Conservation (phyloP, 73 alveolate species). For the Tetrahymena borealis region DNA sequence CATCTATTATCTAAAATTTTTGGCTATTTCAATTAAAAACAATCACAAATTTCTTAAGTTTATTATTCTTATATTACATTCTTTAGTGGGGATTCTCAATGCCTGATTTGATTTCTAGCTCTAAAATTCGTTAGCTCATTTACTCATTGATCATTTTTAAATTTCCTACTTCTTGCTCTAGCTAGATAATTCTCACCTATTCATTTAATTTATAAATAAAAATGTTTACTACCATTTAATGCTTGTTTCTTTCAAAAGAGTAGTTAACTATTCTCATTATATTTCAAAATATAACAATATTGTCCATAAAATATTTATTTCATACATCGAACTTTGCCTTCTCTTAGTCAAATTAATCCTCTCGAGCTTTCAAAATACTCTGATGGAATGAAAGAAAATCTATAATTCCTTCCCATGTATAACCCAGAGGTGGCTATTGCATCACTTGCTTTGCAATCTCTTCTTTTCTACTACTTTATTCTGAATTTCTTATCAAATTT, state of each 20-base stretch:
- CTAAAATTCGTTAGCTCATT: neutral
- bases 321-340: neutral
- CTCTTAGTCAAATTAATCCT: neutral
- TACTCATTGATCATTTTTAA: neutral
- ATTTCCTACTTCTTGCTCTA: neutral
- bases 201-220: no score
- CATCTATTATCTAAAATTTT: neutral
- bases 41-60: no score
- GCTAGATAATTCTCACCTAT: neutral
- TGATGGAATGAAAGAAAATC: neutral
- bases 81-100: neutral
- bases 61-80: no score
- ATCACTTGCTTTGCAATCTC: neutral
- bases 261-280: neutral
- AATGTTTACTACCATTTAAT: no score
- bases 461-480: neutral
- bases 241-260: no score
- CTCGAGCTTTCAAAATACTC: neutral
- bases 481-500: neutral
- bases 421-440: constrained; percentile 1
- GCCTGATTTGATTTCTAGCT: neutral
- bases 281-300: neutral
- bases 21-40: no score
- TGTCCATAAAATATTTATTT: neutral
- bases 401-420: constrained; percentile 1